Percentiles rank a stretch among this genome's conserved stretches.
phyloP scores from a whole-genome alignment of 352 stramenopile genomes.

The Phytophthora gonapodyides region DNA sequence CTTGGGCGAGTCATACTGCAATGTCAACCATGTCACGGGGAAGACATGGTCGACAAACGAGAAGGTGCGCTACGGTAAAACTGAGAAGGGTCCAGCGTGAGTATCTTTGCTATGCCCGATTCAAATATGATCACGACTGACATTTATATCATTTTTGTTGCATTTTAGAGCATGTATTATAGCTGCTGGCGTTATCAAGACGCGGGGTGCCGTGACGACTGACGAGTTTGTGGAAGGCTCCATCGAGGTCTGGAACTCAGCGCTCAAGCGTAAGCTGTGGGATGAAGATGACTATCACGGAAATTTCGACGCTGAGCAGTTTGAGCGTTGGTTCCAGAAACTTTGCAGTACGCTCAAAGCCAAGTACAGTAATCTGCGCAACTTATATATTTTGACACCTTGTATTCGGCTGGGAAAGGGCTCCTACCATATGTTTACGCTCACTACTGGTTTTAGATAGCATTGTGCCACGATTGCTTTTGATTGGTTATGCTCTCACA shows the following conservation, averaged over 20 bases:
- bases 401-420: no score
- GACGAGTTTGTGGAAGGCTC: conserved; percentile 2
- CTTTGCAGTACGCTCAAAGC: background rate
- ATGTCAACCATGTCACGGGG: conserved; percentile 24
- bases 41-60: conserved; percentile 28
- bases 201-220: background rate
- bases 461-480: no score
- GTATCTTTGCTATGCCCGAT: no score
- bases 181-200: conserved; percentile 4
- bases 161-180: conserved; percentile 7
- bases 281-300: conserved; percentile 9
- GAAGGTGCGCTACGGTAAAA: conserved; percentile 13
- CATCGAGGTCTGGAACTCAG: conserved; percentile 7
- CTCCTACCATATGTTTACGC: no score
- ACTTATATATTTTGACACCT: conserved; percentile 3
- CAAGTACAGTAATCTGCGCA: background rate
- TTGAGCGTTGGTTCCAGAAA: conserved; percentile 7
- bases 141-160: no score
- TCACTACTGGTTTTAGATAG: no score
- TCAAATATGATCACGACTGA: no score
- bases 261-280: conserved; percentile 5
- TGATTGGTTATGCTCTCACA: no score
- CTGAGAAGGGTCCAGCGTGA: conserved; percentile 10
- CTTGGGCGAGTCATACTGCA: conserved; percentile 30
- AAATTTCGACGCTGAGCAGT: conserved; percentile 8